Conservation (phyloP, 2,329 filamentous ascomycete species). For the Aureobasidium leucospermi region DNA sequence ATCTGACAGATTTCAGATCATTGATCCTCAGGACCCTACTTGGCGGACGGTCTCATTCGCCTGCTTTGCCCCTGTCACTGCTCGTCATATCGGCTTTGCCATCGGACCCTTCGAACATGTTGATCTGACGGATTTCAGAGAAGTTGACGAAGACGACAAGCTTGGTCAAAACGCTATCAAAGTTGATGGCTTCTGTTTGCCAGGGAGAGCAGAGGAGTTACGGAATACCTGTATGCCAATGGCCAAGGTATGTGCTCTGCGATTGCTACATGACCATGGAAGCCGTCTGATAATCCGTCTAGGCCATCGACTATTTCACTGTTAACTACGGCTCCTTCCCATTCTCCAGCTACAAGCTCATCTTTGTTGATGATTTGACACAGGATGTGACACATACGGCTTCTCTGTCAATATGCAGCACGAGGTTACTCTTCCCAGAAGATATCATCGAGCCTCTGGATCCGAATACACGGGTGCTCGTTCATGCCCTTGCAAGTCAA, state of each 20-base stretch:
- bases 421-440: conserved; percentile 72
- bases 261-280: conserved; percentile 14
- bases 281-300: neutral
- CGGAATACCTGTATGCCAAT: conserved; percentile 81
- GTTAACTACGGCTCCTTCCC: conserved; percentile 85
- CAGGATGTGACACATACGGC: conserved; percentile 69
- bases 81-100: conserved; percentile 87
- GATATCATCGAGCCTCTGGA: conserved; percentile 80
- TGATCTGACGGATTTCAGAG: conserved; percentile 79
- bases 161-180: conserved; percentile 82
- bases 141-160: conserved; percentile 85
- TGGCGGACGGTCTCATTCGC: conserved; percentile 87
- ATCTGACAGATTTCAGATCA: conserved; percentile 34
- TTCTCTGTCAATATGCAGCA: conserved; percentile 82
- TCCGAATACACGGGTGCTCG: conserved; percentile 69
- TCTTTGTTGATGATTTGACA: conserved; percentile 85
- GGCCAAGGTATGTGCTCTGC: conserved; percentile 42
- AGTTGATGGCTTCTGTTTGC: conserved; percentile 85
- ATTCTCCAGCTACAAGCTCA: conserved; percentile 84
- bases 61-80: conserved; percentile 65
- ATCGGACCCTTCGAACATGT: conserved; percentile 93
- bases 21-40: conserved; percentile 66
- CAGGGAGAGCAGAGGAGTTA: conserved; percentile 72
- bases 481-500: conserved; percentile 80
- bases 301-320: conserved; percentile 82